Evolutionary conservation across 148 eudicot species (phyloP).

Genomic region (Drosera capensis): DNA sequence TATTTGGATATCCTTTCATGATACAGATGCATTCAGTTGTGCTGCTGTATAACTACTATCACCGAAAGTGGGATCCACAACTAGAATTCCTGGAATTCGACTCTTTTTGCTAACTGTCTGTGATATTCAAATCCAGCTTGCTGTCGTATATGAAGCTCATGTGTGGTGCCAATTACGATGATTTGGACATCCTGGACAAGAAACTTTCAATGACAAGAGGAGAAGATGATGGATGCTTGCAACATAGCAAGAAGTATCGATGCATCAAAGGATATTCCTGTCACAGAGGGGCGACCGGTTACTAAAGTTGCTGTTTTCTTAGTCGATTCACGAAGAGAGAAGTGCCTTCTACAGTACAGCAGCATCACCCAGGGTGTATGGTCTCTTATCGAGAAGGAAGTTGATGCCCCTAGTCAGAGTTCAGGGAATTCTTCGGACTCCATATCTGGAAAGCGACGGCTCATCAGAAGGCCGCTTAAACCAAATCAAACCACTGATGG

Average conservation of each 20-base stretch:
- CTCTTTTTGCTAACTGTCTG: constrained; percentile 61
- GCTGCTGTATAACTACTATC: constrained; percentile 83
- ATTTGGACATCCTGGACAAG: constrained; percentile 22
- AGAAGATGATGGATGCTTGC: constrained; percentile 58
- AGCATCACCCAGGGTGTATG: constrained; percentile 65
- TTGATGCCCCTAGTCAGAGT: constrained; percentile 8
- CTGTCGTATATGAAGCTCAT: constrained; percentile 28
- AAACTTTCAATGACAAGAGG: constrained; percentile 64
- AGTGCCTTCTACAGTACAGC: constrained; percentile 44
- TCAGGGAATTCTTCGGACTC: constrained; percentile 11
- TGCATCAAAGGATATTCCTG: constrained; percentile 30
- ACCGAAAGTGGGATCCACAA: constrained; percentile 37
- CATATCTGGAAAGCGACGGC: constrained; percentile 18
- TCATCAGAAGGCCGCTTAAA: constrained; percentile 15
- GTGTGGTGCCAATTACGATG: constrained; percentile 16
- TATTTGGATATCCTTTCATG: constrained; percentile 3
- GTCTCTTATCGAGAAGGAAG: constrained; percentile 63
- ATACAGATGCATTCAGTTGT: constrained; percentile 81
- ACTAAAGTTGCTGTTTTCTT: constrained; percentile 56
- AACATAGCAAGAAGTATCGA: constrained; percentile 36
- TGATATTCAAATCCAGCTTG: constrained; percentile 33
- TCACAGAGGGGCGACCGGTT: constrained; percentile 46
- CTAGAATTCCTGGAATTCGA: constrained; percentile 40
- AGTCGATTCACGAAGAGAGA: constrained; percentile 40
- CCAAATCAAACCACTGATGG: constrained; percentile 21